A percentile compares a stretch with the other conserved stretches of the same genome.
phyloP scores from a whole-genome alignment of 208 protist genomes.

The Trichomonas tenax region DNA sequence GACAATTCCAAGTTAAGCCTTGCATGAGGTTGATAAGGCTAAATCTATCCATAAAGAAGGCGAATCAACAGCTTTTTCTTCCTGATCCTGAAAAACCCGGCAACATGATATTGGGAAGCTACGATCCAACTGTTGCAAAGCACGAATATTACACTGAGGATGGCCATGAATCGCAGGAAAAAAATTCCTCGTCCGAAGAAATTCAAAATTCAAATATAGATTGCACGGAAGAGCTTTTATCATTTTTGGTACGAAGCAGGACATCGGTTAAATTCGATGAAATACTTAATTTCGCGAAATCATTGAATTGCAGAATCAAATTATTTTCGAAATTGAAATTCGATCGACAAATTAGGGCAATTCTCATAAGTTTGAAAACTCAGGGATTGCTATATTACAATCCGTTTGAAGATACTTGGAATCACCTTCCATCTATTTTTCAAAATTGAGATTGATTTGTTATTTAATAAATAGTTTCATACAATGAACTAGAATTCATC shows the following conservation, averaged over 20 bases:
- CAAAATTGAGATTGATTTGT: not conserved
- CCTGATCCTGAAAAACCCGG: not conserved
- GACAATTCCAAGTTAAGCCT: not conserved
- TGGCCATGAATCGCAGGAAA: not conserved
- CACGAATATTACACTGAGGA: not conserved
- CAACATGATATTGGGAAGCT: not conserved
- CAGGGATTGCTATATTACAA: not conserved
- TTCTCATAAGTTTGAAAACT: not conserved
- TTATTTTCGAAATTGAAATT: not conserved
- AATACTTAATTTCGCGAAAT: not conserved
- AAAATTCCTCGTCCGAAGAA: not conserved
- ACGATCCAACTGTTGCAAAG: not conserved
- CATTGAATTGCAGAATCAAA: not conserved
- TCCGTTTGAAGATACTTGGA: not conserved
- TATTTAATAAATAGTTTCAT: not conserved
- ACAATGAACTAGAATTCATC: too few species aligned
- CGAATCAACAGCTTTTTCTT: not conserved
- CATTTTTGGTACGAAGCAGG: not conserved
- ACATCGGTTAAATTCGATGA: not conserved
- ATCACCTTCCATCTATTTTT: not conserved
- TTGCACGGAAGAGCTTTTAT: not conserved
- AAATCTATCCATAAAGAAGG: not conserved
- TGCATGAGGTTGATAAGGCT: not conserved
- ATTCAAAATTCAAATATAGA: not conserved
- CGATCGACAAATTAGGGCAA: not conserved